These are phyloP conservation scores for Anisodus acutangulus DNA, from an alignment of 257 asterid genomes.

Conservation along the genomic window DNA sequence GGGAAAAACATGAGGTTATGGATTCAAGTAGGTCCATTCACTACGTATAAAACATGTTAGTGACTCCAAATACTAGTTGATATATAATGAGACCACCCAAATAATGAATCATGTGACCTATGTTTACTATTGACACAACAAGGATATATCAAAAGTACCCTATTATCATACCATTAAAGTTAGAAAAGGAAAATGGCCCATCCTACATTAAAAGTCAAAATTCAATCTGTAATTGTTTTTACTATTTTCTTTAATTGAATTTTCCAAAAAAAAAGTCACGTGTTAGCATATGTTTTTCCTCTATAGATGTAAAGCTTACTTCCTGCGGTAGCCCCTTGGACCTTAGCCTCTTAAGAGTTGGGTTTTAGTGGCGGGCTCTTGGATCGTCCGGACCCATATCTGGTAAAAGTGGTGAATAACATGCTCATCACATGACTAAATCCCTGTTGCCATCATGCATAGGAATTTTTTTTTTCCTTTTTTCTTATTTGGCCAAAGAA, in stretches of 20 bases:
- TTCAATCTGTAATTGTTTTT: not conserved
- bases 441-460: not conserved
- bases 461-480: not conserved
- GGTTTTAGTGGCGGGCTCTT: too few relatives aligned
- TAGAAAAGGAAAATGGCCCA: not conserved
- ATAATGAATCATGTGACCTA: constrained; percentile 20
- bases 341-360: too few relatives aligned
- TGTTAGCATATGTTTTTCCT: constrained; percentile 44
- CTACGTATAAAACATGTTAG: not conserved
- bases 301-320: too few relatives aligned
- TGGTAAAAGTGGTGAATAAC: too few relatives aligned
- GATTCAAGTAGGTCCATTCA: not conserved
- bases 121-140: not conserved
- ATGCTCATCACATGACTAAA: constrained; percentile 46
- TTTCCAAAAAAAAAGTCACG: constrained; percentile 30
- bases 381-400: too few relatives aligned
- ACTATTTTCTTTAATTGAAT: constrained; percentile 26
- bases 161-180: not conserved
- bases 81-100: not conserved
- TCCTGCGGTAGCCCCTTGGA: too few relatives aligned
- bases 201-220: constrained; percentile 20
- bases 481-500: not conserved
- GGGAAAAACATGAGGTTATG: not conserved
- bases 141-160: not conserved
- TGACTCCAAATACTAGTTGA: not conserved